Percentiles rank a stretch among this genome's conserved stretches.
These are phyloP conservation scores for Phyllosticta citribraziliensis DNA, from an alignment of 2,329 filamentous ascomycete species.

Conservation along the genomic window DNA sequence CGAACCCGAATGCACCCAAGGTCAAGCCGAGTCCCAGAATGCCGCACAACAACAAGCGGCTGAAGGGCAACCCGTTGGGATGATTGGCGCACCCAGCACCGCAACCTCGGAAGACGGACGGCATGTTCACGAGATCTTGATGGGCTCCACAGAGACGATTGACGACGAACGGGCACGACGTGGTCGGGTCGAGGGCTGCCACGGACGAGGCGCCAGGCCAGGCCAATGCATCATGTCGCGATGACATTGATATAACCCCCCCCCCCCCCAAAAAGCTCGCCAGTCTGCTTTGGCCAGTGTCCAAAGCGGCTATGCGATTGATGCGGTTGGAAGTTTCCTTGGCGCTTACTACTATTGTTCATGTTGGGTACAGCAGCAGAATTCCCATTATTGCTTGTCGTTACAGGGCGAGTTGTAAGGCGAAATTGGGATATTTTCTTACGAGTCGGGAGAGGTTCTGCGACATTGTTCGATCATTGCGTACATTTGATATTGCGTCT, in stretches of 20 bases:
- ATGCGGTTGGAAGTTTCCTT: not conserved
- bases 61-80: constrained; percentile 11
- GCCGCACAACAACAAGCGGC: constrained; percentile 25
- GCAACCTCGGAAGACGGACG: not conserved
- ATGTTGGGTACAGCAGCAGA: constrained; percentile 8
- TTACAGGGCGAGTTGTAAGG: not conserved
- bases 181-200: not conserved
- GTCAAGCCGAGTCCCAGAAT: constrained; percentile 42
- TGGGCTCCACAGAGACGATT: constrained; percentile 6
- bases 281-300: not conserved
- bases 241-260: constrained; percentile 7
- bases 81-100: not conserved
- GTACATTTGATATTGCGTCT: not conserved
- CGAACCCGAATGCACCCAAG: constrained; percentile 27
- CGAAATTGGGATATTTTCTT: not conserved
- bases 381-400: not conserved
- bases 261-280: not conserved
- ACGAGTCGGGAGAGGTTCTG: not conserved
- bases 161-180: constrained; percentile 2
- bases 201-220: not conserved
- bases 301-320: not conserved
- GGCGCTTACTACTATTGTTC: constrained; percentile 1
- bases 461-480: not conserved
- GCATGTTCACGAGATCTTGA: constrained; percentile 3
- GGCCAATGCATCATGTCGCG: not conserved